These are phyloP conservation scores for Aspergillus saccharolyticus DNA, from an alignment of 495 filamentous ascomycete genomes.

Conservation along the genomic window DNA sequence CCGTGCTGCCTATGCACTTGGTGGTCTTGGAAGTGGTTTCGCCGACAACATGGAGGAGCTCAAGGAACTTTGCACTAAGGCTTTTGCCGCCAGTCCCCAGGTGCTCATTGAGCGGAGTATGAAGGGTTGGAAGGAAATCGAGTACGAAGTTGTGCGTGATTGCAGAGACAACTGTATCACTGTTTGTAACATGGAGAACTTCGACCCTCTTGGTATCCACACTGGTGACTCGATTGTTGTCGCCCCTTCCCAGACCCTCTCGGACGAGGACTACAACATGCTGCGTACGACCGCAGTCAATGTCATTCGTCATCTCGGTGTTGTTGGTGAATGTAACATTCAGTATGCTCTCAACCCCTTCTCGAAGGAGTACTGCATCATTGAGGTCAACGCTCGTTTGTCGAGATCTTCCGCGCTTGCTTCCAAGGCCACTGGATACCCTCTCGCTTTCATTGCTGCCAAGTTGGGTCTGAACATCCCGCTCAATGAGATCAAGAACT, in stretches of 20 bases:
- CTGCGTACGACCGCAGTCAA: conserved; percentile 97
- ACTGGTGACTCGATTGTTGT: conserved; percentile 99
- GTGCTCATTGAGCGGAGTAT: conserved; percentile 95
- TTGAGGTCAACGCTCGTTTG: conserved; percentile 97
- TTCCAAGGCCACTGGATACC: conserved; percentile 96
- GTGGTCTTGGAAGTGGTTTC: conserved; percentile 93
- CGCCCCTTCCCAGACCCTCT: conserved; percentile 92
- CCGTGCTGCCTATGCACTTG: conserved; percentile 91
- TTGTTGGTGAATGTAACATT: conserved; percentile 98
- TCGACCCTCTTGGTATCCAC: conserved; percentile 96
- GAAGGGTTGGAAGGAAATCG: conserved; percentile 99
- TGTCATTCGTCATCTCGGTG: conserved; percentile 93
- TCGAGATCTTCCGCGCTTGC: conserved; percentile 94
- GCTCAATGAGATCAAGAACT: conserved; percentile 93
- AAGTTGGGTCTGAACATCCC: conserved; percentile 94
- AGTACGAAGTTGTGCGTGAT: conserved; percentile 97
- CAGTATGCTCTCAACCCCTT: conserved; percentile 97
- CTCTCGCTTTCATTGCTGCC: conserved; percentile 91
- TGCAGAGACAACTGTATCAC: conserved; percentile 97
- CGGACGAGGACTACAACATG: conserved; percentile 99
- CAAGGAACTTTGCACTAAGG: conserved; percentile 86
- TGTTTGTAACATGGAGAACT: conserved; percentile 99
- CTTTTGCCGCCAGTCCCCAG: conserved; percentile 91
- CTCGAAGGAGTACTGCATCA: conserved; percentile 96
- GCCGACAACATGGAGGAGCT: conserved; percentile 86